Conservation (phyloP, 345 rosid species). For the Salix brachista region DNA sequence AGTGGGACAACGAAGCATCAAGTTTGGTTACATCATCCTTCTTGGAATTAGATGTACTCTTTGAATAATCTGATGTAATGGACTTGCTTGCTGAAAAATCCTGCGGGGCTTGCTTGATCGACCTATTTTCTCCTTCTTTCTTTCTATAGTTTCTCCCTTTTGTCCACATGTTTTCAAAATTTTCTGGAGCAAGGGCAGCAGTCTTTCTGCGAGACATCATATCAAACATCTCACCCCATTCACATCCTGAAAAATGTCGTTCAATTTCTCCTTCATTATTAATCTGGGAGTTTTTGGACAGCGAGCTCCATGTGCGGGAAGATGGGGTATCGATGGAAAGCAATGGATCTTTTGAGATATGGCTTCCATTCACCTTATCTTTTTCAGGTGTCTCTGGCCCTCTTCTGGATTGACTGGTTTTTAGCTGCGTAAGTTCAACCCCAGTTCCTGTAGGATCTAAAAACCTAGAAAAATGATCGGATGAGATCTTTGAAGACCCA, state of each 20-base stretch:
- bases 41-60: conserved; percentile 24
- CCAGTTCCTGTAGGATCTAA: conserved; percentile 82
- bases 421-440: conserved; percentile 88
- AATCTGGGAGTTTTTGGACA: conserved; percentile 45
- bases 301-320: conserved; percentile 67
- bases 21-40: conserved; percentile 25
- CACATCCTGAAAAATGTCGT: conserved; percentile 50
- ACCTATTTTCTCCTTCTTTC: conserved; percentile 44
- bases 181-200: conserved; percentile 87
- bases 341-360: conserved; percentile 77
- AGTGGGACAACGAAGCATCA: conserved; percentile 19
- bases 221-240: conserved; percentile 84
- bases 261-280: conserved; percentile 41
- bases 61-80: conserved; percentile 21
- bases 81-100: conserved; percentile 34
- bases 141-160: conserved; percentile 83
- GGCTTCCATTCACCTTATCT: conserved; percentile 38
- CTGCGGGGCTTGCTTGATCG: conserved; percentile 38
- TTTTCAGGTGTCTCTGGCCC: conserved; percentile 29
- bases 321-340: conserved; percentile 76
- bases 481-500: conserved; percentile 51
- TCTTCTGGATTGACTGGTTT: conserved; percentile 46
- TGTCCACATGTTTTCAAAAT: conserved; percentile 95
- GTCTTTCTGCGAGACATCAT: conserved; percentile 76
- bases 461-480: conserved; percentile 66